Evolutionary conservation across 2,329 filamentous ascomycete species (phyloP).

Genomic region (Penicillium concentricum): DNA sequence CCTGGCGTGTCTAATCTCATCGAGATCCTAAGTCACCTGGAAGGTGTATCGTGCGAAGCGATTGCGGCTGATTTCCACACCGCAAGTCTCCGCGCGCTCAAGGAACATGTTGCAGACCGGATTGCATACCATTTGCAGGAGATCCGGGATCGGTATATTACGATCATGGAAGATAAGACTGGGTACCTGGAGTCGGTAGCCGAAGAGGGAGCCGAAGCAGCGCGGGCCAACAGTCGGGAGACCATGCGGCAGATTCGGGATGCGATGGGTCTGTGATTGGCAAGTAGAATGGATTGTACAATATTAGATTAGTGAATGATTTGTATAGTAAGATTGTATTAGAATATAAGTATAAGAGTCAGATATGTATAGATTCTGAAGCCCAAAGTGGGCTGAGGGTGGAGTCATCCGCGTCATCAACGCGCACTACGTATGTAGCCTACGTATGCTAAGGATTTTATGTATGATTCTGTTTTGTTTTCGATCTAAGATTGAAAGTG

Average conservation of each 20-base stretch:
- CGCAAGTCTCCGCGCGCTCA: slow-evolving; percentile 58
- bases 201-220: slow-evolving; percentile 30
- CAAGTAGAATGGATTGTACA: background rate
- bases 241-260: slow-evolving; percentile 35
- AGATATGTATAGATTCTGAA: background rate
- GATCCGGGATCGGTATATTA: slow-evolving; percentile 36
- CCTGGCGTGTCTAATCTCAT: slow-evolving; percentile 89
- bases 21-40: slow-evolving; percentile 72
- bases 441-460: slow-evolving; percentile 9
- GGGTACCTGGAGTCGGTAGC: slow-evolving; percentile 33
- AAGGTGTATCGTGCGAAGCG: slow-evolving; percentile 44
- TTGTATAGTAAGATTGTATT: background rate
- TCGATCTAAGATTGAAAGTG: too few relatives aligned
- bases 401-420: slow-evolving; percentile 24
- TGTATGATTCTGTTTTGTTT: too few relatives aligned
- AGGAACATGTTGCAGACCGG: slow-evolving; percentile 59
- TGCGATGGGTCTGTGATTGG: slow-evolving; percentile 31
- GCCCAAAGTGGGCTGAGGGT: slow-evolving; percentile 5
- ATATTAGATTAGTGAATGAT: background rate
- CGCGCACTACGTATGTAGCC: slow-evolving; percentile 10
- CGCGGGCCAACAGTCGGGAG: slow-evolving; percentile 31
- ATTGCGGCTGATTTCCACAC: slow-evolving; percentile 48
- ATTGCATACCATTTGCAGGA: slow-evolving; percentile 30
- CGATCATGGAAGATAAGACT: slow-evolving; percentile 29
- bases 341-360: background rate